Conservation (phyloP, 257 asterid species). For the Gentiana straminea region DNA sequence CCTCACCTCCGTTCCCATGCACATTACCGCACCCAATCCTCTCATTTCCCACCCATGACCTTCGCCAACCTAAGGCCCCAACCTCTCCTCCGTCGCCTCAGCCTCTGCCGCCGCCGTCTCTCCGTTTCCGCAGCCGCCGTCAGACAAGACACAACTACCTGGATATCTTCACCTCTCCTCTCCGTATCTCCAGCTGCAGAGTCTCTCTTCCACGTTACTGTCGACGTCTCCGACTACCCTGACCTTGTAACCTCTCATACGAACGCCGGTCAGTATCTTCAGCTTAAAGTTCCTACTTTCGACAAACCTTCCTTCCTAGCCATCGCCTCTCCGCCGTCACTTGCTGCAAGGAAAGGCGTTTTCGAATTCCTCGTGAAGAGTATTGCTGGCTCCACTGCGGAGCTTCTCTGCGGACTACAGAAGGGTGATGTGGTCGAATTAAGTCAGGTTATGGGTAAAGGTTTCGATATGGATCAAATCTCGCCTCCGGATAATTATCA, state of each 20-base stretch:
- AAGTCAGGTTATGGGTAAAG: slow-evolving; percentile 65
- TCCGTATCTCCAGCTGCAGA: slow-evolving; percentile 62
- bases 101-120: slow-evolving; percentile 34
- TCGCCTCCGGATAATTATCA: slow-evolving; percentile 58
- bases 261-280: slow-evolving; percentile 69
- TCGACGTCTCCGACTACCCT: slow-evolving; percentile 78
- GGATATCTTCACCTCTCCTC: slow-evolving; percentile 47
- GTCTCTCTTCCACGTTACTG: slow-evolving; percentile 42
- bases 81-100: slow-evolving; percentile 30
- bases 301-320: slow-evolving; percentile 54
- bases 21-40: slow-evolving; percentile 25
- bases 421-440: slow-evolving; percentile 78
- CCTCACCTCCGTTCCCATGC: slow-evolving; percentile 45
- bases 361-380: slow-evolving; percentile 72
- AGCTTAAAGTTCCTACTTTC: slow-evolving; percentile 48
- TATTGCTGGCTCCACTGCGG: slow-evolving; percentile 73
- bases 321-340: slow-evolving; percentile 77
- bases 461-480: slow-evolving; percentile 54
- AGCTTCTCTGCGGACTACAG: slow-evolving; percentile 53
- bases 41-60: slow-evolving; percentile 41
- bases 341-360: slow-evolving; percentile 46
- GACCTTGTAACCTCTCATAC: slow-evolving; percentile 58
- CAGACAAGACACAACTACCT: slow-evolving; percentile 37
- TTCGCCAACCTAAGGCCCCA: slow-evolving; percentile 27
- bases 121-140: slow-evolving; percentile 47